Percentiles rank a stretch among this genome's conserved stretches.
Conservation (phyloP, 495 filamentous ascomycete genomes). For the Friedmanniomyces endolithicus region DNA sequence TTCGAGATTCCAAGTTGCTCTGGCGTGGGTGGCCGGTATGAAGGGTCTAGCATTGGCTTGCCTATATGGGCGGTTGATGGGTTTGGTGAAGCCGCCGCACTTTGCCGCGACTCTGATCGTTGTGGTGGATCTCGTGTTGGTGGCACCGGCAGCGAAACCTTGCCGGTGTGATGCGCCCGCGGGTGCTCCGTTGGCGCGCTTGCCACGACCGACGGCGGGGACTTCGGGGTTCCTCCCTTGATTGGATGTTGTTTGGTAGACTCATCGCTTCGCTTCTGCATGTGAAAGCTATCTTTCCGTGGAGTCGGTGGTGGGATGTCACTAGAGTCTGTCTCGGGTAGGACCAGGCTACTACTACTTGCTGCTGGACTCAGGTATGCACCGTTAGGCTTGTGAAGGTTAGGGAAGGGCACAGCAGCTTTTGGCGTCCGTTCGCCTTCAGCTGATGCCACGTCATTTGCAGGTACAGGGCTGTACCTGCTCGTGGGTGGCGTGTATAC, state of each 20-base stretch:
- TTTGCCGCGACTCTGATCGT: neutral
- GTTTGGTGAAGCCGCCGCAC: neutral
- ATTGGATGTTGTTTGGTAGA: neutral
- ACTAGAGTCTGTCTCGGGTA: neutral
- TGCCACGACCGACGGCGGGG: neutral
- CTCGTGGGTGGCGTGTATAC: neutral
- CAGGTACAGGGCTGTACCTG: neutral
- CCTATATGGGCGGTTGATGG: neutral
- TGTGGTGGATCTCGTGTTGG: neutral
- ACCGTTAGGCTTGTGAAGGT: neutral
- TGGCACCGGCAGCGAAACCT: neutral
- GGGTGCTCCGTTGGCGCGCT: neutral
- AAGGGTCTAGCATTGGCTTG: neutral
- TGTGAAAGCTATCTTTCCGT: constrained; percentile 6
- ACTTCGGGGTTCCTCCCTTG: neutral
- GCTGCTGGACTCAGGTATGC: neutral
- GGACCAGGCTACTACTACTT: neutral
- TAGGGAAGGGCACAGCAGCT: neutral
- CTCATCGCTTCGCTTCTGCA: constrained; percentile 1
- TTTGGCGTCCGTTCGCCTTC: constrained; percentile 3
- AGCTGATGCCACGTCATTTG: neutral
- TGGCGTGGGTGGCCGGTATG: neutral
- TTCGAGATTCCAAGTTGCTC: neutral
- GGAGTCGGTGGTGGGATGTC: constrained; percentile 7
- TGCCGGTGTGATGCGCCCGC: neutral